Evolutionary conservation across 192 early-diverging fungal genomes (phyloP).

Genomic region (Entophlyctis luteolus): DNA sequence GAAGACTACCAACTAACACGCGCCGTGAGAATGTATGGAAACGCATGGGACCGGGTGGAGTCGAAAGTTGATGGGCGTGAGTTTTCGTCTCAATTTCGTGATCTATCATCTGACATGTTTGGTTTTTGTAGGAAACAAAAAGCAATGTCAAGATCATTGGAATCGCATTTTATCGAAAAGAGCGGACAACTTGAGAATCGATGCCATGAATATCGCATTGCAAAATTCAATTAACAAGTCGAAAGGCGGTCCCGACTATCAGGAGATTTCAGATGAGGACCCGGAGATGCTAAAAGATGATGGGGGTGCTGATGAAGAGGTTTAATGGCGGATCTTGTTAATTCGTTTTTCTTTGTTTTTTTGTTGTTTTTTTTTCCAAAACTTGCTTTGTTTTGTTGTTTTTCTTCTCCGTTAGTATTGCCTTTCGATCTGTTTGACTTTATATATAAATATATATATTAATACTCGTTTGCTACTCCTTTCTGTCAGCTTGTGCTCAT

Average conservation of each 20-base stretch:
- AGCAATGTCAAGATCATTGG: slow-evolving; percentile 41
- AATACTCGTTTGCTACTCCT: too few species aligned
- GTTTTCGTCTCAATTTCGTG: background rate
- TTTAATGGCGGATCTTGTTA: too few species aligned
- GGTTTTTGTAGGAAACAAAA: slow-evolving; percentile 28
- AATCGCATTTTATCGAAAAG: slow-evolving; percentile 30
- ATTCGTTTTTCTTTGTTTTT: too few species aligned
- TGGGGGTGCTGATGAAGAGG: background rate
- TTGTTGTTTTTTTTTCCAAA: too few species aligned
- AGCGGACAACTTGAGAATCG: slow-evolving; percentile 13
- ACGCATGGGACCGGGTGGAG: slow-evolving; percentile 25
- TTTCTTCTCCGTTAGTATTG: too few species aligned
- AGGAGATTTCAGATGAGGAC: slow-evolving; percentile 18
- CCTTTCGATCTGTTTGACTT: too few species aligned
- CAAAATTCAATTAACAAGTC: slow-evolving; percentile 9
- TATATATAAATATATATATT: too few species aligned
- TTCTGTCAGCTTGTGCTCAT: too few species aligned
- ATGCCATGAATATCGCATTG: slow-evolving; percentile 22
- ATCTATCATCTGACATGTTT: background rate
- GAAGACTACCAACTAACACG: slow-evolving; percentile 31
- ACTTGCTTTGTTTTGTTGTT: too few species aligned
- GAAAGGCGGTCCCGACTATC: slow-evolving; percentile 16
- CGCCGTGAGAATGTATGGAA: slow-evolving; percentile 27
- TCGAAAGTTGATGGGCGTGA: slow-evolving; percentile 24
- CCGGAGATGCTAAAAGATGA: background rate